Evolutionary conservation across 768 basidiomycete species (phyloP).

Genomic region (Tricholomella constricta): DNA sequence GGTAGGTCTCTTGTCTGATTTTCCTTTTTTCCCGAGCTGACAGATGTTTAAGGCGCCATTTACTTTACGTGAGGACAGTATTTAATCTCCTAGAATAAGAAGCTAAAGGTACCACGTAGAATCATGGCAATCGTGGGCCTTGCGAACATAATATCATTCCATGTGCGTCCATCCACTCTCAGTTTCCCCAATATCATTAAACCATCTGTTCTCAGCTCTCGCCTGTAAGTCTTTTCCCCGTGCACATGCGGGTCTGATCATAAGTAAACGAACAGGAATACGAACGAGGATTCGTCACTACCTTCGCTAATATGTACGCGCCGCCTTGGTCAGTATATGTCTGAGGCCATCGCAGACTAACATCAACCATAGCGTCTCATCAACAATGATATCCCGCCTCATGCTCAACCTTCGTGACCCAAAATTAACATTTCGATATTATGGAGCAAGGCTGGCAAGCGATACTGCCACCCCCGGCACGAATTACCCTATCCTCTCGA

Average conservation of each 20-base stretch:
- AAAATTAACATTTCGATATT: slow-evolving; percentile 12
- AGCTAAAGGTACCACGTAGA: slow-evolving; percentile 6
- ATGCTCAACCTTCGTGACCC: slow-evolving; percentile 35
- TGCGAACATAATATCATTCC: slow-evolving; percentile 23
- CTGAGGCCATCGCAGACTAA: not conserved
- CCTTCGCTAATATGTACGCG: slow-evolving; percentile 25
- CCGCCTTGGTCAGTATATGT: not conserved
- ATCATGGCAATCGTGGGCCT: slow-evolving; percentile 23
- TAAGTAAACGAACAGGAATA: slow-evolving; percentile 10
- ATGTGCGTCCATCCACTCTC: slow-evolving; percentile 14
- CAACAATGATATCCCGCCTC: slow-evolving; percentile 33
- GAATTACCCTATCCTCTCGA: slow-evolving; percentile 19
- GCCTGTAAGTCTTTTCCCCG: slow-evolving; percentile 8
- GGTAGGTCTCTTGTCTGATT: slow-evolving; percentile 27
- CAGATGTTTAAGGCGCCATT: slow-evolving; percentile 32
- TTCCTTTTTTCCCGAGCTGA: not conserved
- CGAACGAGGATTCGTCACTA: slow-evolving; percentile 23
- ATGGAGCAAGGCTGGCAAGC: not conserved
- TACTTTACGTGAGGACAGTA: slow-evolving; percentile 40
- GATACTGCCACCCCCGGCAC: not conserved
- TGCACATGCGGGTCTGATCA: not conserved
- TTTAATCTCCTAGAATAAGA: not conserved
- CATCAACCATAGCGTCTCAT: slow-evolving; percentile 25
- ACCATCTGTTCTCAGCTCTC: slow-evolving; percentile 10
- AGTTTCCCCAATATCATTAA: not conserved